phyloP scores from a whole-genome alignment of 352 stramenopile genomes.

The Phytophthora foliorum region DNA sequence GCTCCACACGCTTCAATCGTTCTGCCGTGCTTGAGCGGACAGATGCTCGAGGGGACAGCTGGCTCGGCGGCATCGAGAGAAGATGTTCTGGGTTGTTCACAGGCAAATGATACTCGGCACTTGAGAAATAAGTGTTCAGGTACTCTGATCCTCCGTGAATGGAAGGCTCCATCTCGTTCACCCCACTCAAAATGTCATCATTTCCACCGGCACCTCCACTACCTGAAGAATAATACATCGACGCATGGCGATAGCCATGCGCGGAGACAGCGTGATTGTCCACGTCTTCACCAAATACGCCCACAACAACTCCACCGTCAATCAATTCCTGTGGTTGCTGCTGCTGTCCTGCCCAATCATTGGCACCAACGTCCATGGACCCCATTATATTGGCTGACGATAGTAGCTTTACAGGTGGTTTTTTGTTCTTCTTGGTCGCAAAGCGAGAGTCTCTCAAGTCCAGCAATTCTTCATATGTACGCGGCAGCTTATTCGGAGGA shows the following conservation, averaged over 20 bases:
- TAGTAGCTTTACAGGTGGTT: slow-evolving; percentile 62
- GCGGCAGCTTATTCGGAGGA: slow-evolving; percentile 60
- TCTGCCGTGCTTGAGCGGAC: slow-evolving; percentile 42
- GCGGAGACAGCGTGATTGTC: slow-evolving; percentile 33
- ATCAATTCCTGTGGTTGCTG: slow-evolving; percentile 43
- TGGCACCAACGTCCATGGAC: slow-evolving; percentile 61
- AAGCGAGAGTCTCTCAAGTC: slow-evolving; percentile 80
- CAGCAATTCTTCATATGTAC: slow-evolving; percentile 83
- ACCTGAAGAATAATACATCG: slow-evolving; percentile 54
- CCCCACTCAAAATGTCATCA: slow-evolving; percentile 32
- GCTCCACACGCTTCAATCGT: slow-evolving; percentile 60
- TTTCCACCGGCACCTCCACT: slow-evolving; percentile 33
- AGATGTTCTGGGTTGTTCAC: slow-evolving; percentile 78
- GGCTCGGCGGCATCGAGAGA: slow-evolving; percentile 58
- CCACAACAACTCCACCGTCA: slow-evolving; percentile 37
- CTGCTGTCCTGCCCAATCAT: slow-evolving; percentile 57
- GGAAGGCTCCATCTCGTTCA: slow-evolving; percentile 52
- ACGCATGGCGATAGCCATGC: slow-evolving; percentile 42
- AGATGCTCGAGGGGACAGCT: slow-evolving; percentile 61
- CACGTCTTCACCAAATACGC: slow-evolving; percentile 49
- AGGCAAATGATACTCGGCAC: slow-evolving; percentile 70
- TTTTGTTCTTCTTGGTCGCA: slow-evolving; percentile 86
- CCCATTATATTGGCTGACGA: slow-evolving; percentile 59
- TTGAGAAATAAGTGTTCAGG: slow-evolving; percentile 77
- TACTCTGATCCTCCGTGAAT: slow-evolving; percentile 82